A percentile compares a stretch with the other conserved stretches of the same genome.
Evolutionary conservation across 768 basidiomycete genomes (phyloP).

Genomic region (Baorangia bicolor): DNA sequence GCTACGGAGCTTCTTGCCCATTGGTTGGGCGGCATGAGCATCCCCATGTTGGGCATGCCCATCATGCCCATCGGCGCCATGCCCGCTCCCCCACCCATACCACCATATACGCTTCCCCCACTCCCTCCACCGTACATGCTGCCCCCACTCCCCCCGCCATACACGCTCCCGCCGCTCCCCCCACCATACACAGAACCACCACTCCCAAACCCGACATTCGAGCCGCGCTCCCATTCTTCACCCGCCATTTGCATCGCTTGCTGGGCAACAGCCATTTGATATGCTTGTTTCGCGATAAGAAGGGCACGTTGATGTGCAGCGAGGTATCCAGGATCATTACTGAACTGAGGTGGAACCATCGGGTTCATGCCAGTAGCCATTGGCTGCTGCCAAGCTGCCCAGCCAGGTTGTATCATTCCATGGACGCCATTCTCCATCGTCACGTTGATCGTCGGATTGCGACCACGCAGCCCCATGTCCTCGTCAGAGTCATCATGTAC

Average conservation of each 20-base stretch:
- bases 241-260: slow-evolving; percentile 88
- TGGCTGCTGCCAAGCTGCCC: slow-evolving; percentile 29
- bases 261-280: slow-evolving; percentile 87
- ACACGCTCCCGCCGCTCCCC: slow-evolving; percentile 45
- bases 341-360: slow-evolving; percentile 41
- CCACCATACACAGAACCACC: slow-evolving; percentile 38
- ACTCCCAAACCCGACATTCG: slow-evolving; percentile 46
- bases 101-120: slow-evolving; percentile 50
- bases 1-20: slow-evolving; percentile 49
- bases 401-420: slow-evolving; percentile 35
- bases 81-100: slow-evolving; percentile 31
- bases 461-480: slow-evolving; percentile 28
- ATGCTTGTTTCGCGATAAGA: slow-evolving; percentile 83
- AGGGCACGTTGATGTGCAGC: slow-evolving; percentile 88
- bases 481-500: slow-evolving; percentile 50
- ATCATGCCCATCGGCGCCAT: slow-evolving; percentile 42
- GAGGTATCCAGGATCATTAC: slow-evolving; percentile 56
- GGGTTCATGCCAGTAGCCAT: slow-evolving; percentile 23
- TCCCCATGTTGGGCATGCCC: slow-evolving; percentile 38
- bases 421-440: slow-evolving; percentile 33
- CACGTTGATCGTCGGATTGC: slow-evolving; percentile 36
- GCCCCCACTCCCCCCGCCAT: slow-evolving; percentile 40
- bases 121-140: slow-evolving; percentile 35
- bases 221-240: slow-evolving; percentile 88
- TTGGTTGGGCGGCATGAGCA: slow-evolving; percentile 35